A percentile compares a stretch with the other conserved stretches of the same genome.
phyloP scores from a whole-genome alignment of 148 eudicot genomes.

The Heliamphora exappendiculata region DNA sequence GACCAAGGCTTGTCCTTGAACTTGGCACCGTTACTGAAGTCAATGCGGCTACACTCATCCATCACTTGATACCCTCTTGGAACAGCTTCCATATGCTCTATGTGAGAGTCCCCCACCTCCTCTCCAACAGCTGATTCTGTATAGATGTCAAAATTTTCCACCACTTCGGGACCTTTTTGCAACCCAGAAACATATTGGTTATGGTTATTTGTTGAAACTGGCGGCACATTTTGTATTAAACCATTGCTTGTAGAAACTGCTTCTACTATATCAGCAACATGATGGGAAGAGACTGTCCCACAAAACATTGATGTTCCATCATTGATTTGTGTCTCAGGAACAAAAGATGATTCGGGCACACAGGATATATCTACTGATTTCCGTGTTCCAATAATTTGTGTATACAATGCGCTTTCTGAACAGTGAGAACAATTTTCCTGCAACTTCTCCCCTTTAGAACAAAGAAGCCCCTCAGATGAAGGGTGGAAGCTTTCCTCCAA shows the following conservation, averaged over 20 bases:
- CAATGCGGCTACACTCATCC: conserved; percentile 95
- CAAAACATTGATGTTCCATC: conserved; percentile 33
- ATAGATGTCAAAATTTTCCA: conserved; percentile 21
- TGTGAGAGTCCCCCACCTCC: conserved; percentile 56
- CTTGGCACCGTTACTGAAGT: conserved; percentile 43
- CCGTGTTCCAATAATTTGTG: conserved; percentile 27
- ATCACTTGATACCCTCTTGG: conserved; percentile 49
- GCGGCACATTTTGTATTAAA: conserved; percentile 24
- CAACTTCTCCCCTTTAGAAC: conserved; percentile 14
- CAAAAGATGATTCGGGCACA: conserved; percentile 84
- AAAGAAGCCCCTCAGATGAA: conserved; percentile 12
- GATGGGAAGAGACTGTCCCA: conserved; percentile 20
- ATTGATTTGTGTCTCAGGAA: conserved; percentile 69
- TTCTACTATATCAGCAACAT: conserved; percentile 16
- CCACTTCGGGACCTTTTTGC: conserved; percentile 18
- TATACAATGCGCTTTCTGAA: conserved; percentile 26
- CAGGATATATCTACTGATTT: conserved; percentile 50
- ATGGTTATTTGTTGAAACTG: conserved; percentile 15
- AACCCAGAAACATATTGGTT: conserved; percentile 17
- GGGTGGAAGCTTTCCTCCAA: conserved; percentile 19
- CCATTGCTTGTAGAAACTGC: conserved; percentile 16
- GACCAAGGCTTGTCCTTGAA: conserved; percentile 24
- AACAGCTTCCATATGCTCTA: conserved; percentile 34
- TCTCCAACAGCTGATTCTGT: conserved; percentile 24
- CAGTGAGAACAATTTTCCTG: conserved; percentile 26